Evolutionary conservation across 2,329 filamentous ascomycete species (phyloP), one percentile per base, ranked within the genome.

Genomic region (Aquanectria penicillioides): DNA sequence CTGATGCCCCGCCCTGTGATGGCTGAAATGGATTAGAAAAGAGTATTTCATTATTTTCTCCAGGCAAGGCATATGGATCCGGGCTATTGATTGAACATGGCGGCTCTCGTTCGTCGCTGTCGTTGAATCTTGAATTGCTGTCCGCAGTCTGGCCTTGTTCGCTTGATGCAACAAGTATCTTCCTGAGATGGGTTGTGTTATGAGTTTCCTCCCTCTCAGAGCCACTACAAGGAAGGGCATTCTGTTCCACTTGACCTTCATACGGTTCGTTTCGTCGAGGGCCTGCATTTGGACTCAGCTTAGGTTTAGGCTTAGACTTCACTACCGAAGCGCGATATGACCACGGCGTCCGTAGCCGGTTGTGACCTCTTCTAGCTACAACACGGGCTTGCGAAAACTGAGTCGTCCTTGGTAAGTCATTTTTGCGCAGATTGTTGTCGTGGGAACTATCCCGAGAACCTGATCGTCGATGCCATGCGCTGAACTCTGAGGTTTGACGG

Each of bases 301-400:
- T 46, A 40, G 46, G 29, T 51, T 56, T 48, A 40, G 46, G 23
- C 20, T 25, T 22, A 11, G 34, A 18, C 10, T 48, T 51, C 15
- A 23, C 18, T 17, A n/a, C n/a, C n/a, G 52, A 22, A n/a, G 57
- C 34, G 26, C 59, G 65, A 10, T 29, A 31, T 28, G 46, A 34
- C 41, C 54, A 55, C 22, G 36, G 56, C 22, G 56, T 34, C 11
- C 58, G 15, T 6, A 61, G 50, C 25, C 48, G 55, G 11, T 48
- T 49, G 25, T 49, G 46, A 15, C 62, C 64, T 37, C 61, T 65
- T 23, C 47, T 69, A 8, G 64, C 67, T 12, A 61, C 57, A 26
- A 59, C 54, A 22, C 18, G 57, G 25, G 47, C 25, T 26, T 55
- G 28, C 9, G 56, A 17, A 17, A 61, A 51, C 25, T 48, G 43